Percentiles rank a stretch among this genome's conserved stretches.
These are phyloP conservation scores for Saccharum hybrid DNA, from an alignment of 202 grass and related monocot species.

Conservation along the genomic window DNA sequence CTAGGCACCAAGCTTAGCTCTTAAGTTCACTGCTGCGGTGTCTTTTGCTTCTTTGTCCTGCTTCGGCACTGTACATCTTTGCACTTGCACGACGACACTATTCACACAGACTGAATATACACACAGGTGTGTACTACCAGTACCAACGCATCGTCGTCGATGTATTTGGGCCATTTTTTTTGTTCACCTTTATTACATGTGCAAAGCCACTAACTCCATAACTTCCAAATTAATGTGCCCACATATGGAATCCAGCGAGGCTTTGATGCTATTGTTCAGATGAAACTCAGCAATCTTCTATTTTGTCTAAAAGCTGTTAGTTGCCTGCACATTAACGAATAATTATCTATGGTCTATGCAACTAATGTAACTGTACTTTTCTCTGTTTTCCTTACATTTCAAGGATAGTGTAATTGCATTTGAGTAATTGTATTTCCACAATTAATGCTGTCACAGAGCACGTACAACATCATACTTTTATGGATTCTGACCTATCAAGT, in stretches of 20 bases:
- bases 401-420: not conserved
- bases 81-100: not conserved
- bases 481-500: not conserved
- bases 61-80: not conserved
- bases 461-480: not conserved
- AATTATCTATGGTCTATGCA: not conserved
- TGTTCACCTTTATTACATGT: not conserved
- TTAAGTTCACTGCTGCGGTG: not conserved
- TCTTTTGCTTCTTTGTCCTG: not conserved
- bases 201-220: not conserved
- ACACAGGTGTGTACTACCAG: not conserved
- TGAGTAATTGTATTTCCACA: not conserved
- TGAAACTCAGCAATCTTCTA: not conserved
- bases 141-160: not conserved
- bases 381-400: too few species aligned
- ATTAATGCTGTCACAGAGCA: not conserved
- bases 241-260: not conserved
- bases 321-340: not conserved
- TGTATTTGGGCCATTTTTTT: not conserved
- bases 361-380: too few species aligned
- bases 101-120: not conserved
- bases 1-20: not conserved
- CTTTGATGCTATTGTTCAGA: not conserved
- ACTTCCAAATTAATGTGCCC: not conserved
- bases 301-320: not conserved